phyloP scores from a whole-genome alignment of 768 basidiomycete genomes.

The Lanmaoa rubissima region DNA sequence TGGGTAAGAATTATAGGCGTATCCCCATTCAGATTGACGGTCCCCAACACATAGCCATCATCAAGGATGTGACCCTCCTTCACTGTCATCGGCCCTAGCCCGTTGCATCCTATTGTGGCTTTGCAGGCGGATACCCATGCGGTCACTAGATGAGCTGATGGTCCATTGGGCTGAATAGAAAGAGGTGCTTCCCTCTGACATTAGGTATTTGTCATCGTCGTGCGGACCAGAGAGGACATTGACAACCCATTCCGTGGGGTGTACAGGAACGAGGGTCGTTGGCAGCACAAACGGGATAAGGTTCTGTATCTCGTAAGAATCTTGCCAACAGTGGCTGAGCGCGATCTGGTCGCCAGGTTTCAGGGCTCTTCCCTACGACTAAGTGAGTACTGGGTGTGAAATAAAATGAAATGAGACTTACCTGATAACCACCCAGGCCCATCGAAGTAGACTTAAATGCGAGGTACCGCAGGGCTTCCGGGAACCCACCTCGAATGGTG shows the following conservation, averaged over 20 bases:
- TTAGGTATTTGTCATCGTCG: slow-evolving; percentile 56
- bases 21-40: slow-evolving; percentile 65
- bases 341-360: slow-evolving; percentile 49
- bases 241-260: slow-evolving; percentile 49
- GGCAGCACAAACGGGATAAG: slow-evolving; percentile 23
- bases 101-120: slow-evolving; percentile 45
- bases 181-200: slow-evolving; percentile 40
- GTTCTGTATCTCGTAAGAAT: slow-evolving; percentile 8
- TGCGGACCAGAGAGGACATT: slow-evolving; percentile 62
- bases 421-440: slow-evolving; percentile 61
- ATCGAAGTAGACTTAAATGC: slow-evolving; percentile 66
- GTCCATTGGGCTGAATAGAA: slow-evolving; percentile 56
- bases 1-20: slow-evolving; percentile 63
- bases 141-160: slow-evolving; percentile 56
- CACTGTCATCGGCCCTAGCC: slow-evolving; percentile 56
- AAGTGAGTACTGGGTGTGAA: slow-evolving; percentile 4
- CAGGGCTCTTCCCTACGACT: slow-evolving; percentile 48
- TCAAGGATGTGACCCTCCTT: slow-evolving; percentile 68
- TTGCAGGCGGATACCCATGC: slow-evolving; percentile 63
- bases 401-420: slow-evolving; percentile 14
- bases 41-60: slow-evolving; percentile 54
- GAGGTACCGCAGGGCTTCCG: slow-evolving; percentile 51
- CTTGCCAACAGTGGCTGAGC: slow-evolving; percentile 35
- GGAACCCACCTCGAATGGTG: slow-evolving; percentile 58
- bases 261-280: slow-evolving; percentile 36